Base-by-base conservation (phyloP, 768 basidiomycete species). In the Tylopilus plumbeoviolaceoides region DNA sequence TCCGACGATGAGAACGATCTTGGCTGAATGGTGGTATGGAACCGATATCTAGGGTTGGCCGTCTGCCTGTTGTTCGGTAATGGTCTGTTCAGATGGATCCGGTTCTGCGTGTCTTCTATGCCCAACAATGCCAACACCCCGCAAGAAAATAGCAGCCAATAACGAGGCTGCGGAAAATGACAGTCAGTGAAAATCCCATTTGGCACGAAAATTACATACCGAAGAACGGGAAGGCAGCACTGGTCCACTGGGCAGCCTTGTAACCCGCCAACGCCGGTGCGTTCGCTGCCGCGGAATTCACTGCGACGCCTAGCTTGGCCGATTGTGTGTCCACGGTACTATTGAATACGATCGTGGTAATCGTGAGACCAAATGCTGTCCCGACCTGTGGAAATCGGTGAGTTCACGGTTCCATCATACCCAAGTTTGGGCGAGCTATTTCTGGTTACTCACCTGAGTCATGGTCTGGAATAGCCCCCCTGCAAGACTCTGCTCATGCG, bases 401-500 rank as follows among this genome's bases (percentile, higher is more conserved):
- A 28, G 21, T 56, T 35, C 54, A 25, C 33, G 25, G 43, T 38
- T 14, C 33, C 1, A 27, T n/a, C 9, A 18, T 17, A n/a, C n/a
- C 47, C 8, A 18, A 10, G 44, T 38, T 44, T 41, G 15, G 42
- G 4, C 23, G n/a, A 18, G 14, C 14, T 17, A 9, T 40, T 21
- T 30, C 39, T 6, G 43, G 47, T 17, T 7, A n/a, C 70, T 51
- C 52, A 82, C 84, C 73, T 87, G 85, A 6, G 79, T 84, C 79
- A 91, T 82, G 1, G 89, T 89, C 63, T 87, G 85, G 67, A 91
- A 90, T 18, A 90, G 53, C 11, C 82, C 89, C 3, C 87, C 89
- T 6, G 84, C 82, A 5, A 91, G 73, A 66, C 82, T 84, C 67
- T 91, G 89, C 59, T 91, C 89, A 50, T 85, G 75, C 4, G 81